Conservation (phyloP, 73 alveolate species). For the Diophrys sp. region DNA sequence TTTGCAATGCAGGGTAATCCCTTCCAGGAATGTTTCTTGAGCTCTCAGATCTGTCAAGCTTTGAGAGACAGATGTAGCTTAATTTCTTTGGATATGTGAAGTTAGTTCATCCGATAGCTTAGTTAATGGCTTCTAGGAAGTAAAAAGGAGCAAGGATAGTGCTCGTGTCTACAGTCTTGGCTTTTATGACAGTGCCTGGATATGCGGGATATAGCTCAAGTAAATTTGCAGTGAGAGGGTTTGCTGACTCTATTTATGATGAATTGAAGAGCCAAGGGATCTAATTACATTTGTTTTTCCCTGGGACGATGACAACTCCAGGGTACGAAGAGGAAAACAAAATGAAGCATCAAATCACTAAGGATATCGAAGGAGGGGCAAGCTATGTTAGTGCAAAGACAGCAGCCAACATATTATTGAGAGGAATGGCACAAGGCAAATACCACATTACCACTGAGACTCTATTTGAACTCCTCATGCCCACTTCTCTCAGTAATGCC, state of each 20-base stretch:
- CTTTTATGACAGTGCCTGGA: constrained; percentile 23
- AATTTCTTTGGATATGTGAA: constrained; percentile 28
- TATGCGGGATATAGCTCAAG: constrained; percentile 20
- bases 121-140: constrained; percentile 25
- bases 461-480: constrained; percentile 6
- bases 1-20: constrained; percentile 29
- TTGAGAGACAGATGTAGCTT: constrained; percentile 11
- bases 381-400: constrained; percentile 2
- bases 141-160: constrained; percentile 26
- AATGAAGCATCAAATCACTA: constrained; percentile 27
- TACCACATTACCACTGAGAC: constrained; percentile 21
- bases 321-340: constrained; percentile 43
- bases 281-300: constrained; percentile 9
- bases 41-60: background rate
- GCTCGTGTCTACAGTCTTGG: constrained; percentile 11
- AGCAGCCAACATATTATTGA: constrained; percentile 12
- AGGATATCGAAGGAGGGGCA: constrained; percentile 28
- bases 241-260: constrained; percentile 12
- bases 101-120: constrained; percentile 18
- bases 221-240: constrained; percentile 17
- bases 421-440: constrained; percentile 12
- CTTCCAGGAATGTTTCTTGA: constrained; percentile 31
- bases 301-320: constrained; percentile 36
- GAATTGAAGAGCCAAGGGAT: constrained; percentile 10
- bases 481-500: background rate